Conservation (phyloP, 495 filamentous ascomycete species). For the Lepidopterella palustris region DNA sequence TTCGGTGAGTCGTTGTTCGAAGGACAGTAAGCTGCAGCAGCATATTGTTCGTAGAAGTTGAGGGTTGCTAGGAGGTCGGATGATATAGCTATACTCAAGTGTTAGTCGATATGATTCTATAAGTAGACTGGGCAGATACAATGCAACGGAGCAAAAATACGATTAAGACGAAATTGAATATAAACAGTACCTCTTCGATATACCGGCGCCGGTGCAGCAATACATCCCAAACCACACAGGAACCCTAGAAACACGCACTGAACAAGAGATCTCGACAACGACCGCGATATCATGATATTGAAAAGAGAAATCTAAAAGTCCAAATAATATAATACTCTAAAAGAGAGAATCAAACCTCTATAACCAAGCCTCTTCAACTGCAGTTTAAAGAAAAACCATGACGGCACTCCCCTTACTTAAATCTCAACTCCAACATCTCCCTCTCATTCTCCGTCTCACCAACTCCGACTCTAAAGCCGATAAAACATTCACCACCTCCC, state of each 20-base stretch:
- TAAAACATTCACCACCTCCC: too few relatives aligned
- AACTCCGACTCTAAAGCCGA: too few relatives aligned
- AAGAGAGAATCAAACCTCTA: too few relatives aligned
- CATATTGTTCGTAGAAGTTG: conserved; percentile 60
- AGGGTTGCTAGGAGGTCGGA: conserved; percentile 44
- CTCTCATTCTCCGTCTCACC: too few relatives aligned
- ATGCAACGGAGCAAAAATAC: neutral
- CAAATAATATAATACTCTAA: too few relatives aligned
- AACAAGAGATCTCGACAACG: too few relatives aligned
- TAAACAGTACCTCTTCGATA: neutral
- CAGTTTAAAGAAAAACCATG: too few relatives aligned
- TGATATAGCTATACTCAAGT: conserved; percentile 27
- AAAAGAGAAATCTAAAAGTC: too few relatives aligned
- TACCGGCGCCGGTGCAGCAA: neutral
- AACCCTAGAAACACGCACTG: neutral
- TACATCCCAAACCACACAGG: neutral
- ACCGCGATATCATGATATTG: too few relatives aligned
- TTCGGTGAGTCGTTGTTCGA: conserved; percentile 45
- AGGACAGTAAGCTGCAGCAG: conserved; percentile 64
- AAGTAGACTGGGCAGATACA: neutral
- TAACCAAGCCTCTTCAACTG: too few relatives aligned
- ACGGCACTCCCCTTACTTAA: too few relatives aligned
- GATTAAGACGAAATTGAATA: neutral
- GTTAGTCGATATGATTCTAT: neutral
- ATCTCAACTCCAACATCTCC: too few relatives aligned